Evolutionary conservation across 129 eudicot genomes (phyloP).

Genomic region (Kitagawia praeruptora): DNA sequence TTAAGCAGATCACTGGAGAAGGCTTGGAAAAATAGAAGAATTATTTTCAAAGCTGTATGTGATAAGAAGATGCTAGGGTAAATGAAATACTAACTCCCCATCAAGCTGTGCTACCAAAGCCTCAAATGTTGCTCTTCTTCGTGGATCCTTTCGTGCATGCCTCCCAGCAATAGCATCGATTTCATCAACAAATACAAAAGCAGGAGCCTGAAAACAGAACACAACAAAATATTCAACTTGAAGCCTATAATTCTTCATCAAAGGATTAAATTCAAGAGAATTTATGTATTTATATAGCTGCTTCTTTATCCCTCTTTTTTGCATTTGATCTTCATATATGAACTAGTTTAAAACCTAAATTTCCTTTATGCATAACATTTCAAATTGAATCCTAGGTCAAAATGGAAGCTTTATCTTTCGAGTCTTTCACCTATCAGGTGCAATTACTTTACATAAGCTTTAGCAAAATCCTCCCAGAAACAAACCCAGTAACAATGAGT

Average conservation of each 20-base stretch:
- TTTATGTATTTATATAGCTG: not conserved
- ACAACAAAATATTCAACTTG: not conserved
- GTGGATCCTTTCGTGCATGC: conserved; percentile 77
- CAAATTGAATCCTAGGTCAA: not conserved
- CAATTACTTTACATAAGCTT: not conserved
- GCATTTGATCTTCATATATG: not conserved
- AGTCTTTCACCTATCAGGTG: not conserved
- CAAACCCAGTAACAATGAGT: not conserved
- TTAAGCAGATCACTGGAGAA: not conserved
- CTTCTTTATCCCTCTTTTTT: not conserved
- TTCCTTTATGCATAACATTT: conserved; percentile 5
- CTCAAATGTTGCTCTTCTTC: conserved; percentile 74
- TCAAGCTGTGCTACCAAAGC: conserved; percentile 83
- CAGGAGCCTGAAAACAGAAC: conserved; percentile 64
- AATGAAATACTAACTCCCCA: conserved; percentile 70
- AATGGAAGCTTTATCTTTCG: not conserved
- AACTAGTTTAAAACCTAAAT: not conserved
- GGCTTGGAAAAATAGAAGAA: not conserved
- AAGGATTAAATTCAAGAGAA: not conserved
- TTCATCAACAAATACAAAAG: conserved; percentile 91
- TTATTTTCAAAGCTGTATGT: not conserved
- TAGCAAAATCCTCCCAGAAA: conserved; percentile 1
- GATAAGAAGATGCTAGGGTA: not conserved
- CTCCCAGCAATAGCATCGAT: conserved; percentile 97
- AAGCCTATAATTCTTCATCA: not conserved